Percentiles rank a stretch among this genome's conserved stretches.
Evolutionary conservation across 495 filamentous ascomycete genomes (phyloP).

Genomic region (Neurospora tetraspora): DNA sequence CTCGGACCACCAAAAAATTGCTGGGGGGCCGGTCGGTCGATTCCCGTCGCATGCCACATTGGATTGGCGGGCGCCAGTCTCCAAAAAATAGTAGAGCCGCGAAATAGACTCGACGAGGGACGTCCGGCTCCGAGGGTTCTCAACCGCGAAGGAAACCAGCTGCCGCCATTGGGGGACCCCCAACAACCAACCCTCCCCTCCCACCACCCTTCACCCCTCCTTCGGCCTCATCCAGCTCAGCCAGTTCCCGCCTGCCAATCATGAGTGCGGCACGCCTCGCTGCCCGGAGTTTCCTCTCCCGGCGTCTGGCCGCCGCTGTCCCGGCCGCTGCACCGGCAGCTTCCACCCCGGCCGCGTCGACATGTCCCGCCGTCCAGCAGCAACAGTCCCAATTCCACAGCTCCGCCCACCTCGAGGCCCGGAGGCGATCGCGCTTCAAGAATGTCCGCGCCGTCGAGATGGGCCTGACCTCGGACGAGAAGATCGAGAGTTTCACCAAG

Average conservation of each 20-base stretch:
- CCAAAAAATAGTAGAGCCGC: not conserved
- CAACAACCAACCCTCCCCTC: not conserved
- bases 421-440: constrained; percentile 32
- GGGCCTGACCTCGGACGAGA: constrained; percentile 28
- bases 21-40: not conserved
- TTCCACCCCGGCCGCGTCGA: constrained; percentile 4
- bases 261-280: constrained; percentile 28
- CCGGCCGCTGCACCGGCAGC: constrained; percentile 4
- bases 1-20: constrained; percentile 7
- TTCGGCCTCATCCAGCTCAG: constrained; percentile 1
- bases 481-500: constrained; percentile 33
- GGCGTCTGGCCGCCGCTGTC: constrained; percentile 14
- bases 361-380: constrained; percentile 10
- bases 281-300: constrained; percentile 24
- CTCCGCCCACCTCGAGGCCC: constrained; percentile 29
- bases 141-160: not conserved
- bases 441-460: constrained; percentile 34
- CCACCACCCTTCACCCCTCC: not conserved
- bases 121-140: not conserved
- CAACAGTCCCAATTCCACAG: constrained; percentile 28
- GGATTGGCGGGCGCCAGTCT: constrained; percentile 1
- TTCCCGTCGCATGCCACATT: not conserved
- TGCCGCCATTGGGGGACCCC: not conserved
- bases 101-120: not conserved
- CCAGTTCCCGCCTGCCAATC: constrained; percentile 6